phyloP scores from a whole-genome alignment of 2,329 filamentous ascomycete genomes.

The Penicillium sp. region DNA sequence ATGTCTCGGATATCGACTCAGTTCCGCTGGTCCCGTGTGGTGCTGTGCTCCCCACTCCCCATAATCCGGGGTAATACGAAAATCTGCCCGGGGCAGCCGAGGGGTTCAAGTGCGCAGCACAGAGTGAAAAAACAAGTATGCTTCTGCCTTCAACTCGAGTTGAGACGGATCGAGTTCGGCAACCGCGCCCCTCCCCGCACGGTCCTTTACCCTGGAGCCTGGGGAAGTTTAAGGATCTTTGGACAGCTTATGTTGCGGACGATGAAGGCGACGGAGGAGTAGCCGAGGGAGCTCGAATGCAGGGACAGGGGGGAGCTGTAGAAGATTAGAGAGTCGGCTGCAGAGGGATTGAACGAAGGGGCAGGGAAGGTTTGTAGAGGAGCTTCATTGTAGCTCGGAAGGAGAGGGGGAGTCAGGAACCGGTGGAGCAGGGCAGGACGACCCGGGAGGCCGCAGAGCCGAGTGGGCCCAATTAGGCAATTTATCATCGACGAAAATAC shows the following conservation, averaged over 20 bases:
- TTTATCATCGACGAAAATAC: neutral
- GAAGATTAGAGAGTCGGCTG: neutral
- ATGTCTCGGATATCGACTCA: conserved; percentile 32
- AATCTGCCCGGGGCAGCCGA: neutral
- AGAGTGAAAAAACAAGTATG: neutral
- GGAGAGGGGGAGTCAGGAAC: neutral
- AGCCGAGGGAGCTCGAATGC: conserved; percentile 1
- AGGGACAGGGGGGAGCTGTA: neutral
- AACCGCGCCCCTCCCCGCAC: conserved; percentile 17
- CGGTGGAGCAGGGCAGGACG: conserved; percentile 1
- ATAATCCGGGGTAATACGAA: conserved; percentile 12
- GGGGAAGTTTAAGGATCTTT: conserved; percentile 50
- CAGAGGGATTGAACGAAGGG: neutral
- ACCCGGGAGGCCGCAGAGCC: neutral
- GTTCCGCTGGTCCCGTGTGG: conserved; percentile 6
- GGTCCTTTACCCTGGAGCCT: conserved; percentile 13
- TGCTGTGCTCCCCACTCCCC: neutral
- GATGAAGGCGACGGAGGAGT: conserved; percentile 2
- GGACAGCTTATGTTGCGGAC: conserved; percentile 65
- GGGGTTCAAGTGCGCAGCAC: neutral
- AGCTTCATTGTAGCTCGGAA: neutral
- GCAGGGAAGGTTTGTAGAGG: neutral
- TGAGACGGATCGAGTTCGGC: neutral
- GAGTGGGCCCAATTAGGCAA: conserved; percentile 3
- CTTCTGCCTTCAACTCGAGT: neutral